Evolutionary conservation across 2,329 filamentous ascomycete species (phyloP).

Genomic region (Gyromitra esculenta): DNA sequence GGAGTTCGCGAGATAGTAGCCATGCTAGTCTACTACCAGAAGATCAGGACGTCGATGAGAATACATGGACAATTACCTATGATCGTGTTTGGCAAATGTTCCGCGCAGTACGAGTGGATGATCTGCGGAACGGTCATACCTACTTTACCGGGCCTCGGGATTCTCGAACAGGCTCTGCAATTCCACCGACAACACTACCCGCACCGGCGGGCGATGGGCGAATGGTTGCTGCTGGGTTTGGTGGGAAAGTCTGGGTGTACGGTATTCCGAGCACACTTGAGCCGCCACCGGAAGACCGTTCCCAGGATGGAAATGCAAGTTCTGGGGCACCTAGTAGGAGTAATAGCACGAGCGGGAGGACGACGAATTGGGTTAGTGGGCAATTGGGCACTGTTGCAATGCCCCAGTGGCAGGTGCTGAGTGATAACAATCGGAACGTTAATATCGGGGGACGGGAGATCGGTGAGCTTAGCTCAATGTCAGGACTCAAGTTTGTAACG

Average conservation of each 20-base stretch:
- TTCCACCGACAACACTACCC: conserved; percentile 74
- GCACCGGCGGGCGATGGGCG: conserved; percentile 75
- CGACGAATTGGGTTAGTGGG: conserved; percentile 49
- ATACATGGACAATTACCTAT: conserved; percentile 80
- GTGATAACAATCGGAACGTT: conserved; percentile 74
- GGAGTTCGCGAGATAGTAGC: conserved; percentile 80
- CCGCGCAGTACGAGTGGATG: conserved; percentile 77
- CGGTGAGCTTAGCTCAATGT: conserved; percentile 72
- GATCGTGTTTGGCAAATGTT: conserved; percentile 81
- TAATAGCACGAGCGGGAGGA: conserved; percentile 49
- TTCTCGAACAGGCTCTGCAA: conserved; percentile 56
- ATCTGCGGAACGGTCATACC: conserved; percentile 77
- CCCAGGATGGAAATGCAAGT: conserved; percentile 49
- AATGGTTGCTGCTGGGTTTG: conserved; percentile 77
- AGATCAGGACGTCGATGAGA: conserved; percentile 69
- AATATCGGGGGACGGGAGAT: conserved; percentile 75
- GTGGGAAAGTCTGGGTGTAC: conserved; percentile 79
- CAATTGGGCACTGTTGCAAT: conserved; percentile 59
- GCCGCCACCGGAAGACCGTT: conserved; percentile 64
- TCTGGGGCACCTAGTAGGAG: conserved; percentile 52
- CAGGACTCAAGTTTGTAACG: conserved; percentile 73
- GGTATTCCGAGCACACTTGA: conserved; percentile 79
- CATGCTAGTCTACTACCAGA: conserved; percentile 74
- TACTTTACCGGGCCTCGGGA: conserved; percentile 77
- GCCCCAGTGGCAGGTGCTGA: conserved; percentile 75